A percentile compares a stretch with the other conserved stretches of the same genome.
Evolutionary conservation across 371 early-diverging fungal species (phyloP).

Genomic region (Mortierella sp.): DNA sequence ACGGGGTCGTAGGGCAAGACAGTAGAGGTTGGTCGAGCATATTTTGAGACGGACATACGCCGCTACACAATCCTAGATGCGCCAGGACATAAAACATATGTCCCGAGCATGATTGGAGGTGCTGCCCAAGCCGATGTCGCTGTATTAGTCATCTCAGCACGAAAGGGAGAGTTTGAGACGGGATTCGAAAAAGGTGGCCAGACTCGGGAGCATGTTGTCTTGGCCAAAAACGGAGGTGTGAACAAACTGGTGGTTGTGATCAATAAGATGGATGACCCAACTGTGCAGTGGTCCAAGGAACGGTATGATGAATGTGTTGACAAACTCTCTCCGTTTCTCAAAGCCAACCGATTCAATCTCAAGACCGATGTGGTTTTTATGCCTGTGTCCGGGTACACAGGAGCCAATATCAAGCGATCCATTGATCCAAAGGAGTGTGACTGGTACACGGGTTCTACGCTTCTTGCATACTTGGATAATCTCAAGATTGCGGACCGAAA

Average conservation of each 20-base stretch:
- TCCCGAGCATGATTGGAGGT: slow-evolving; percentile 98
- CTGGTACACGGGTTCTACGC: slow-evolving; percentile 91
- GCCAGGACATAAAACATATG: slow-evolving; percentile 99
- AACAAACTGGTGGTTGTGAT: slow-evolving; percentile 91
- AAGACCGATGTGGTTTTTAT: slow-evolving; percentile 90
- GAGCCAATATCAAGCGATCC: slow-evolving; percentile 94
- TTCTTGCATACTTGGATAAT: slow-evolving; percentile 87
- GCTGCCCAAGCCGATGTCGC: slow-evolving; percentile 98
- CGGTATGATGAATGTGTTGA: slow-evolving; percentile 90
- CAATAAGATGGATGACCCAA: slow-evolving; percentile 99
- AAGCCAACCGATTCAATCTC: slow-evolving; percentile 90
- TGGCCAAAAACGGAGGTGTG: slow-evolving; percentile 98
- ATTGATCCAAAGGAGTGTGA: slow-evolving; percentile 66
- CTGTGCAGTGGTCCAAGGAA: slow-evolving; percentile 93
- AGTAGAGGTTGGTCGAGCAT: slow-evolving; percentile 97
- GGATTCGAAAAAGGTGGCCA: slow-evolving; percentile 99
- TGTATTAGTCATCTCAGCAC: slow-evolving; percentile 98
- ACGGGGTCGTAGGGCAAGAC: slow-evolving; percentile 84
- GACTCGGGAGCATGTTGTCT: slow-evolving; percentile 98
- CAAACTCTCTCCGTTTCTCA: slow-evolving; percentile 92
- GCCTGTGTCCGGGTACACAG: slow-evolving; percentile 96
- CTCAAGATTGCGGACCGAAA: slow-evolving; percentile 87
- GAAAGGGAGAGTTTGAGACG: slow-evolving; percentile 99
- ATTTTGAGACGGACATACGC: slow-evolving; percentile 95
- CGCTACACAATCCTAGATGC: slow-evolving; percentile 98